Conservation (phyloP, 2,329 filamentous ascomycete genomes). For the Scytalidium lignicola region DNA sequence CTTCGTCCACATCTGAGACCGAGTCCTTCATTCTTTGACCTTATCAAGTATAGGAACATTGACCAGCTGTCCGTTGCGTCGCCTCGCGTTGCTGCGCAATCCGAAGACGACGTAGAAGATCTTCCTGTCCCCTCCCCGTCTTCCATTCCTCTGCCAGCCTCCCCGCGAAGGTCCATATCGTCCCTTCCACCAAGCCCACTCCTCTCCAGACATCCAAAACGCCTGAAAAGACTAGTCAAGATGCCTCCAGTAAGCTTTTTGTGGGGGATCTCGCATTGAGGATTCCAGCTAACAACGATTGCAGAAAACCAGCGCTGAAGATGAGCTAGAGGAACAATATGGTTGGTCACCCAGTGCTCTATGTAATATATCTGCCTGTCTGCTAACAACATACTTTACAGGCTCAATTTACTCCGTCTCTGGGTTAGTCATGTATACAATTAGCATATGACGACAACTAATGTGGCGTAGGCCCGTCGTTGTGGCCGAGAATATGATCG, state of each 20-base stretch:
- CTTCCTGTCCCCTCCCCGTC: slow-evolving; percentile 36
- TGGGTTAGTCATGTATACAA: slow-evolving; percentile 35
- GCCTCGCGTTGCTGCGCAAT: slow-evolving; percentile 15
- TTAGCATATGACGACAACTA: slow-evolving; percentile 14
- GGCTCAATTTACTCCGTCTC: slow-evolving; percentile 68
- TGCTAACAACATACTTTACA: slow-evolving; percentile 26
- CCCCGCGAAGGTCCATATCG: slow-evolving; percentile 28
- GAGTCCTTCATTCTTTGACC: slow-evolving; percentile 57
- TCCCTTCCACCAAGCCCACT: slow-evolving; percentile 26
- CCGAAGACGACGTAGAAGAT: slow-evolving; percentile 35
- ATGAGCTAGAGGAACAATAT: slow-evolving; percentile 47
- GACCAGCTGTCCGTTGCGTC: slow-evolving; percentile 32
- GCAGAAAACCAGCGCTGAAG: slow-evolving; percentile 24
- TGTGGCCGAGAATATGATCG: slow-evolving; percentile 96
- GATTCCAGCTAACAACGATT: slow-evolving; percentile 21
- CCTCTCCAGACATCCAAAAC: slow-evolving; percentile 14
- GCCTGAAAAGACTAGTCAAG: slow-evolving; percentile 21
- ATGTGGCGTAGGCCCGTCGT: slow-evolving; percentile 72
- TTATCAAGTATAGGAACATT: slow-evolving; percentile 47
- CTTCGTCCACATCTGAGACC: slow-evolving; percentile 44
- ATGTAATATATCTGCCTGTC: slow-evolving; percentile 5
- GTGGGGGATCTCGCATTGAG: slow-evolving; percentile 10
- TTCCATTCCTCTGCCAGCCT: slow-evolving; percentile 26
- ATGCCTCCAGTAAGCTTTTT: slow-evolving; percentile 30
- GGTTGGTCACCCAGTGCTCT: slow-evolving; percentile 35